These are phyloP conservation scores for Metschnikowia gelsemii DNA, from an alignment of 805 yeast genomes.

Conservation along the genomic window DNA sequence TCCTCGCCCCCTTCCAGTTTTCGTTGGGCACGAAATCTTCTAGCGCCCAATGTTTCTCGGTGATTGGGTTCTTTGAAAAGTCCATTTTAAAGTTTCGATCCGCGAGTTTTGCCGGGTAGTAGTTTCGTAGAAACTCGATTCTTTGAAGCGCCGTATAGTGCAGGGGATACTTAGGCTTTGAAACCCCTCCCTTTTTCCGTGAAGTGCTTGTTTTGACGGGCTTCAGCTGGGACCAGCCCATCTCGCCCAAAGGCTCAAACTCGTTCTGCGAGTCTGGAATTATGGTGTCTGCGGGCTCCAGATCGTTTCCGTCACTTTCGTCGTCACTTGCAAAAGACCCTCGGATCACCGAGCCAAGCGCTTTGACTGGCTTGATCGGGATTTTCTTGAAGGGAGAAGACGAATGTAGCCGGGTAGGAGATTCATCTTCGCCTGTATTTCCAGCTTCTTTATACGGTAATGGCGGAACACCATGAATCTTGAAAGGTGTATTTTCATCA, in stretches of 20 bases:
- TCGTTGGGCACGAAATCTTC: slow-evolving; percentile 38
- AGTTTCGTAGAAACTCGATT: slow-evolving; percentile 29
- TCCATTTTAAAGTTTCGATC: slow-evolving; percentile 25
- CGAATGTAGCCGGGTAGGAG: not conserved
- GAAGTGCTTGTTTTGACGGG: not conserved
- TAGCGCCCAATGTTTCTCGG: slow-evolving; percentile 35
- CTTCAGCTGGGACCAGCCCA: slow-evolving; percentile 1
- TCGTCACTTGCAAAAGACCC: slow-evolving; percentile 12
- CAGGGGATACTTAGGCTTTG: slow-evolving; percentile 10
- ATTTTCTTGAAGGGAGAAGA: slow-evolving; percentile 4
- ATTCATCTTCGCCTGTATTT: not conserved
- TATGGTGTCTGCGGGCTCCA: not conserved
- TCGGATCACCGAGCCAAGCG: not conserved
- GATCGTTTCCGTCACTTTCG: slow-evolving; percentile 5
- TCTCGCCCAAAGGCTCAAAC: slow-evolving; percentile 17
- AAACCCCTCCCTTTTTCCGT: not conserved
- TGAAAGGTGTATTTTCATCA: not conserved
- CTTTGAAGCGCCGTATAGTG: slow-evolving; percentile 35
- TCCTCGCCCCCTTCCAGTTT: slow-evolving; percentile 21
- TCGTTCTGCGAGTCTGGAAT: slow-evolving; percentile 24
- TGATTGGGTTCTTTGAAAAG: slow-evolving; percentile 35
- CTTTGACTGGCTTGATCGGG: not conserved
- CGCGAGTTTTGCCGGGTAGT: slow-evolving; percentile 24
- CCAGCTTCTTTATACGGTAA: not conserved
- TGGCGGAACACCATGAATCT: not conserved